Conservation (phyloP, 495 filamentous ascomycete genomes). For the Aspergillus baeticus region DNA sequence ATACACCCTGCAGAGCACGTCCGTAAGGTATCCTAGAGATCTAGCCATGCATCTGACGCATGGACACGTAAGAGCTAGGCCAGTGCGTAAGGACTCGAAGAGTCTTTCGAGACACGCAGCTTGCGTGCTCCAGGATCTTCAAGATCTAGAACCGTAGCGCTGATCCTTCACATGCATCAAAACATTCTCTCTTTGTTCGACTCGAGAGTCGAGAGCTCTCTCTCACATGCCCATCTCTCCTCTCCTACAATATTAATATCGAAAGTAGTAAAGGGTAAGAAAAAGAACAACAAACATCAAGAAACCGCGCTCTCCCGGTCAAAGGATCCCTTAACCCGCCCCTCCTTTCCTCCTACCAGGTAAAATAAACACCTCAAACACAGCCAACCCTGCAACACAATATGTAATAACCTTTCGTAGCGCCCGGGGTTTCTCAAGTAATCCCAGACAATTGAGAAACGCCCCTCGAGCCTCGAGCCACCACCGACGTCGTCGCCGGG, state of each 20-base stretch:
- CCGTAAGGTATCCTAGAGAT: not conserved
- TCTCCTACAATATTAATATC: too few species aligned
- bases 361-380: too few species aligned
- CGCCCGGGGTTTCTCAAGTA: too few species aligned
- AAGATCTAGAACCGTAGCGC: constrained; percentile 23
- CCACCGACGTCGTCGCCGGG: too few species aligned
- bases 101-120: not conserved
- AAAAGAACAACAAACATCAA: too few species aligned
- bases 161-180: constrained; percentile 23
- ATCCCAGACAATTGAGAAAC: too few species aligned
- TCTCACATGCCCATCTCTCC: not conserved
- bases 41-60: constrained; percentile 6
- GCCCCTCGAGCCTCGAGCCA: too few species aligned
- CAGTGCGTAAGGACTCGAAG: constrained; percentile 1
- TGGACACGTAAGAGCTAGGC: constrained; percentile 17
- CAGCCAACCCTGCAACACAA: too few species aligned
- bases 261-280: not conserved
- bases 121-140: constrained; percentile 10
- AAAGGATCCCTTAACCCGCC: too few species aligned
- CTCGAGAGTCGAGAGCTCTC: not conserved
- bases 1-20: not conserved
- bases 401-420: too few species aligned
- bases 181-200: not conserved
- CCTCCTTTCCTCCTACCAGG: too few species aligned
- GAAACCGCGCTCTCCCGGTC: too few species aligned